Conservation (phyloP, 2,329 filamentous ascomycete genomes). For the Fusarium tupiense region DNA sequence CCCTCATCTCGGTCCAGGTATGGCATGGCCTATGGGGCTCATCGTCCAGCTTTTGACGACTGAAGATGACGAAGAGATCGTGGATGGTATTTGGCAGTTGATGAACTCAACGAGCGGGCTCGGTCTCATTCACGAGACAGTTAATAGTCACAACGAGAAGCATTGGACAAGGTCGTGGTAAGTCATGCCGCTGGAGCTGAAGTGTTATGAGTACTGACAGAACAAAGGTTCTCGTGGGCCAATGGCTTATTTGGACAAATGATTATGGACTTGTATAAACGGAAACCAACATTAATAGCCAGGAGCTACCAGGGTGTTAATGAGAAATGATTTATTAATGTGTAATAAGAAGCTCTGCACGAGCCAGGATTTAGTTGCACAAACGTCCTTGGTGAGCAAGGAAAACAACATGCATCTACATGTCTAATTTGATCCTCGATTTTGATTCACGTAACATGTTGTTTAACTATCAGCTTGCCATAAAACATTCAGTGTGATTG, state of each 20-base stretch:
- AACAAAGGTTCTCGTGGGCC: constrained; percentile 83
- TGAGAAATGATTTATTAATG: background rate
- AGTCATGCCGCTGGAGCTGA: background rate
- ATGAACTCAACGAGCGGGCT: constrained; percentile 77
- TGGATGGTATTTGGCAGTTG: constrained; percentile 66
- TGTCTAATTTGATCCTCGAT: background rate
- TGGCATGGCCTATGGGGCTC: constrained; percentile 89
- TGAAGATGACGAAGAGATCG: constrained; percentile 79
- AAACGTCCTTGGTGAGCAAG: background rate
- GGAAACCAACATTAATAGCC: constrained; percentile 73
- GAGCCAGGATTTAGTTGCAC: background rate
- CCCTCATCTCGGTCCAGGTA: constrained; percentile 67
- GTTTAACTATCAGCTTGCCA: background rate
- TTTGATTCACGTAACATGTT: background rate
- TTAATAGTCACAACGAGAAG: constrained; percentile 47
- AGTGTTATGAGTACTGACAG: background rate
- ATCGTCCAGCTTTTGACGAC: constrained; percentile 83
- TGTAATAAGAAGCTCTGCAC: background rate
- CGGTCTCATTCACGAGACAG: constrained; percentile 79
- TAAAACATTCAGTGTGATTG: background rate
- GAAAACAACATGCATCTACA: background rate
- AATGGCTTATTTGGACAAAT: constrained; percentile 90
- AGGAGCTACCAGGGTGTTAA: constrained; percentile 56
- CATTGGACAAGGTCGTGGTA: constrained; percentile 52
- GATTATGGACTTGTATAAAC: constrained; percentile 76